These are phyloP conservation scores for Aaosphaeria arxii DNA, from an alignment of 2,329 filamentous ascomycete species.

Conservation along the genomic window DNA sequence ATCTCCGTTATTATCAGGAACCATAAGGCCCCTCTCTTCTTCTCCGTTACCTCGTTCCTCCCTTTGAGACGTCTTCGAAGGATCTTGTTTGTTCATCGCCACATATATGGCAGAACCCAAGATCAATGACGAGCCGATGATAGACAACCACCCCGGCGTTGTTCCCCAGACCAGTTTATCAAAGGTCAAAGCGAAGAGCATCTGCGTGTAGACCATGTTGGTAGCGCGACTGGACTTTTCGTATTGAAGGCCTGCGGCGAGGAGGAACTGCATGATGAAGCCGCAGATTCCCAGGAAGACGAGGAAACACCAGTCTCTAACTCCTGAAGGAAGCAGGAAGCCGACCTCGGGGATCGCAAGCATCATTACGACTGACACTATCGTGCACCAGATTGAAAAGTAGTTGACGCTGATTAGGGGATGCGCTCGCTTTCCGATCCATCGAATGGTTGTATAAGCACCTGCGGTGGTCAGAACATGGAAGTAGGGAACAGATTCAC, in stretches of 20 bases:
- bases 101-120: constrained; percentile 65
- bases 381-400: constrained; percentile 68
- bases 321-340: constrained; percentile 54
- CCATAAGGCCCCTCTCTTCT: not conserved
- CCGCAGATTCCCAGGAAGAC: constrained; percentile 68
- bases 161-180: constrained; percentile 64
- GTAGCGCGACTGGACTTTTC: constrained; percentile 64
- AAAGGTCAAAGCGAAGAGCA: constrained; percentile 65
- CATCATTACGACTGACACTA: constrained; percentile 65
- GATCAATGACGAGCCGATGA: constrained; percentile 62
- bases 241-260: constrained; percentile 72
- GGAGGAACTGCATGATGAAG: constrained; percentile 81
- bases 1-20: not conserved
- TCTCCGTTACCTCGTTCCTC: not conserved
- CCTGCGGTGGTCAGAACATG: not conserved
- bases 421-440: constrained; percentile 77
- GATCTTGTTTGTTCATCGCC: constrained; percentile 52
- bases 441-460: constrained; percentile 72
- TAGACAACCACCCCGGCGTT: constrained; percentile 56
- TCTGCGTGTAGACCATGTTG: constrained; percentile 67
- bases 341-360: constrained; percentile 53
- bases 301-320: constrained; percentile 65
- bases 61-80: not conserved
- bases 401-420: constrained; percentile 84
- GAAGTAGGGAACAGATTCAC: not conserved